Evolutionary conservation across 805 yeast genomes (phyloP), one percentile per base, ranked within the genome.

Genomic region (Candida palmyrensis): DNA sequence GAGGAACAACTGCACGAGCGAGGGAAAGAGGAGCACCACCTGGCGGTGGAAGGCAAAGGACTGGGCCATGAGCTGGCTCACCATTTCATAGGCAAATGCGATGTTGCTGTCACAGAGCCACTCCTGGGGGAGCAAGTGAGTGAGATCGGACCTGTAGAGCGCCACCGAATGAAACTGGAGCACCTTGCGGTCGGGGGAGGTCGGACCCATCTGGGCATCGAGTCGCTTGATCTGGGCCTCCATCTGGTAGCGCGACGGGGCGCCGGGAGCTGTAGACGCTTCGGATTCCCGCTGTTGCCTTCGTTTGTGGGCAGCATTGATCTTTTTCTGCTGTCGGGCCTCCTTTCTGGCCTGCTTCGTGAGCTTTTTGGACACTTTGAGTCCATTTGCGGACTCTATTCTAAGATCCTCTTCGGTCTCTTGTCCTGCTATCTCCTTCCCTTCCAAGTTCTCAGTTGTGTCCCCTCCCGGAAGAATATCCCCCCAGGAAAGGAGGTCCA

Each of bases 31-130:
- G 58, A 58, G 28, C 32, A 45, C 54, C 23, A 65, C 41, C 38
- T 56, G 62, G 29, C 41, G 23, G 6, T 12, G 10, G 14, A 14
- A 39, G 22, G 41, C 46, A 27, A 49, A 49, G 6, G 21, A 26
- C 10, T 45, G 39, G n/a, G 59, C 35, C 34, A 55, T 55, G 15
- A 40, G 32, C 22, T 51, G 49, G 30, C 27, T 33, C 26, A 62
- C 39, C 38, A 68, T 66, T 47, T 80, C 87, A 51, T 68, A 83
- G 13, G 79, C 55, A 35, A 81, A 73, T 0, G 82, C 62, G 24
- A 83, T 69, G 43, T 80, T 75, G 45, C 79, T 79, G 47, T 82
- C 90, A 45, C 78, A 79, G 19, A 83, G 57, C 90, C 92, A 83
- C 48, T 80, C 81, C 22, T 73, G 82, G 13, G 79, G 77, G 32